A percentile compares a stretch with the other conserved stretches of the same genome.
These are phyloP conservation scores for Pseudozyma flocculosa DNA, from an alignment of 1,284 basidiomycete genomes.

Conservation along the genomic window DNA sequence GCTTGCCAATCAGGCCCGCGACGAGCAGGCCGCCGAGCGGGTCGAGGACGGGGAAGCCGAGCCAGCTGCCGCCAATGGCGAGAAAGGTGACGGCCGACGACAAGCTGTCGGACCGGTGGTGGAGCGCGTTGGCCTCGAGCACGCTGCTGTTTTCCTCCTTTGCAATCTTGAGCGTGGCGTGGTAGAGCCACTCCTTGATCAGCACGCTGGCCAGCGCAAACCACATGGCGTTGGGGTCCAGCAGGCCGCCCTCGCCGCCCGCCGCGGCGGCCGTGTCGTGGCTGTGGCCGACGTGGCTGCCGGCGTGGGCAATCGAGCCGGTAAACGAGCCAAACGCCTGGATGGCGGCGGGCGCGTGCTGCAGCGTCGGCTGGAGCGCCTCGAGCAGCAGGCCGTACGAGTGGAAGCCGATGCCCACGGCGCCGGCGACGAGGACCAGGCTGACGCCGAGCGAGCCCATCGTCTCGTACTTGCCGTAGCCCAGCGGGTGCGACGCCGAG, in stretches of 20 bases:
- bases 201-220: slow-evolving; percentile 80
- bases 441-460: slow-evolving; percentile 83
- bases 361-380: slow-evolving; percentile 62
- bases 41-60: slow-evolving; percentile 80
- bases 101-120: slow-evolving; percentile 83
- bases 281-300: slow-evolving; percentile 66
- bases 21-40: slow-evolving; percentile 91
- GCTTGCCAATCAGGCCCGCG: slow-evolving; percentile 81
- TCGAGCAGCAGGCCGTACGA: slow-evolving; percentile 78
- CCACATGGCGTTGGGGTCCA: slow-evolving; percentile 95
- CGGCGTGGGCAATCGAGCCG: slow-evolving; percentile 61
- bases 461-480: slow-evolving; percentile 88
- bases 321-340: slow-evolving; percentile 65
- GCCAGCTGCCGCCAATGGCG: slow-evolving; percentile 70
- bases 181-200: slow-evolving; percentile 88
- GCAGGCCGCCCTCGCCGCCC: slow-evolving; percentile 54
- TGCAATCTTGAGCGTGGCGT: slow-evolving; percentile 68
- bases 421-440: slow-evolving; percentile 75
- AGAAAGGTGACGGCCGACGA: slow-evolving; percentile 49
- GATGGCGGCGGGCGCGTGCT: slow-evolving; percentile 65
- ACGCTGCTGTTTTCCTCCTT: slow-evolving; percentile 86
- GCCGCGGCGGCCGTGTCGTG: slow-evolving; percentile 55
- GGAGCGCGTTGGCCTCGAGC: slow-evolving; percentile 64
- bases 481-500: slow-evolving; percentile 76
- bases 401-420: slow-evolving; percentile 86